Conservation (phyloP, 352 stramenopile genomes). For the Thalassiosira hispida region DNA sequence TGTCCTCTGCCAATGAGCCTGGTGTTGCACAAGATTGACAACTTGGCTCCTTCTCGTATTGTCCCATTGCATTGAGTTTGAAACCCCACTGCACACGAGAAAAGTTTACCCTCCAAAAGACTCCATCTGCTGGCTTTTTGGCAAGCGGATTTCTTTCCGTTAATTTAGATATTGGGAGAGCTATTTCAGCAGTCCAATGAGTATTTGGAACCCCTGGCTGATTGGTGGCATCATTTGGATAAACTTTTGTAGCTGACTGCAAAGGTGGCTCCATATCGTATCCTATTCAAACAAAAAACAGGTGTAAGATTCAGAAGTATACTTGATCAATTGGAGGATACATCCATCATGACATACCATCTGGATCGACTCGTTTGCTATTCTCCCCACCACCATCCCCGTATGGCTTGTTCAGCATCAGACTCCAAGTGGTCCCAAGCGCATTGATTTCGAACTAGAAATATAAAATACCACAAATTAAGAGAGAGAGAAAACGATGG, state of each 20-base stretch:
- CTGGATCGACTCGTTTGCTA: slow-evolving; percentile 44
- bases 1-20: slow-evolving; percentile 41
- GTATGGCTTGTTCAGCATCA: slow-evolving; percentile 54
- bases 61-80: slow-evolving; percentile 26
- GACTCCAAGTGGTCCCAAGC: slow-evolving; percentile 51
- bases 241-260: slow-evolving; percentile 40
- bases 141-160: slow-evolving; percentile 33
- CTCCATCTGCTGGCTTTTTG: slow-evolving; percentile 29
- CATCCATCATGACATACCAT: slow-evolving; percentile 14
- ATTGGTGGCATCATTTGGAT: slow-evolving; percentile 42
- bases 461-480: slow-evolving; percentile 9
- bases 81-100: slow-evolving; percentile 56
- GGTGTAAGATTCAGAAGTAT: neutral
- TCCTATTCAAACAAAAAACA: slow-evolving; percentile 12
- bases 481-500: neutral
- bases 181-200: slow-evolving; percentile 53
- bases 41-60: slow-evolving; percentile 46
- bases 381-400: slow-evolving; percentile 43
- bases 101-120: slow-evolving; percentile 55
- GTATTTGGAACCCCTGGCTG: slow-evolving; percentile 36
- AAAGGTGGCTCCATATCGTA: slow-evolving; percentile 45
- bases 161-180: slow-evolving; percentile 48
- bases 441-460: slow-evolving; percentile 58
- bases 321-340: neutral
- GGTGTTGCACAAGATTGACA: slow-evolving; percentile 44